Conservation (phyloP, 257 asterid species). For the Solanum sejunctum region DNA sequence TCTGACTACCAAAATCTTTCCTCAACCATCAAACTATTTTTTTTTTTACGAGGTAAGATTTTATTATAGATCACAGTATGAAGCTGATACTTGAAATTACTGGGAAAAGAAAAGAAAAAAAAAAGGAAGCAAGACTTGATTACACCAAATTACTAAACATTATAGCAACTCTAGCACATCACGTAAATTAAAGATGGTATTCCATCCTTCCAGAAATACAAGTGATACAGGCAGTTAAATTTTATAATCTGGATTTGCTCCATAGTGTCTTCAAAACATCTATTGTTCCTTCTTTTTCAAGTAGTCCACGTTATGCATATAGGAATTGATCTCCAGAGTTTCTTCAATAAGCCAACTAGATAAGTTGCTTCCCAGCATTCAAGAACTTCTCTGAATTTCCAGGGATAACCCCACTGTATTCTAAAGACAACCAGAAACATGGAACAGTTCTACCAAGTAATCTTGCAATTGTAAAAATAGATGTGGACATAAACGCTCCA, state of each 20-base stretch:
- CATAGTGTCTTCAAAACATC: not conserved
- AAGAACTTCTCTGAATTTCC: not conserved
- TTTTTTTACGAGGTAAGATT: not conserved
- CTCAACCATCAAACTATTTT: not conserved
- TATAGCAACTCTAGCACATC: not conserved
- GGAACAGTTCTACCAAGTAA: not conserved
- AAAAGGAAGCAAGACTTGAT: not conserved
- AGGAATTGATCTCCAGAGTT: not conserved
- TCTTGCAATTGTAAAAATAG: not conserved
- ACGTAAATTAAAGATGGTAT: not conserved
- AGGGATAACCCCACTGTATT: not conserved
- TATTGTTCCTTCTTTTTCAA: not conserved
- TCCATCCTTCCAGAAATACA: not conserved
- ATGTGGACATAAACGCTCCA: not conserved
- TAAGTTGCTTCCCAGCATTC: not conserved
- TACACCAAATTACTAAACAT: not conserved
- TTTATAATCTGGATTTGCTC: not conserved
- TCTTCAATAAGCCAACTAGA: not conserved
- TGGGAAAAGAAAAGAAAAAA: not conserved
- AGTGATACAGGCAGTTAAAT: not conserved
- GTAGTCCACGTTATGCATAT: not conserved
- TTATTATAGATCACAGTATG: not conserved
- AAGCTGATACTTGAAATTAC: not conserved
- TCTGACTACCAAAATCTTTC: not conserved
- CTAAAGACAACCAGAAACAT: not conserved